phyloP scores from a whole-genome alignment of 192 early-diverging fungal species.

The Coemansia sp. region DNA sequence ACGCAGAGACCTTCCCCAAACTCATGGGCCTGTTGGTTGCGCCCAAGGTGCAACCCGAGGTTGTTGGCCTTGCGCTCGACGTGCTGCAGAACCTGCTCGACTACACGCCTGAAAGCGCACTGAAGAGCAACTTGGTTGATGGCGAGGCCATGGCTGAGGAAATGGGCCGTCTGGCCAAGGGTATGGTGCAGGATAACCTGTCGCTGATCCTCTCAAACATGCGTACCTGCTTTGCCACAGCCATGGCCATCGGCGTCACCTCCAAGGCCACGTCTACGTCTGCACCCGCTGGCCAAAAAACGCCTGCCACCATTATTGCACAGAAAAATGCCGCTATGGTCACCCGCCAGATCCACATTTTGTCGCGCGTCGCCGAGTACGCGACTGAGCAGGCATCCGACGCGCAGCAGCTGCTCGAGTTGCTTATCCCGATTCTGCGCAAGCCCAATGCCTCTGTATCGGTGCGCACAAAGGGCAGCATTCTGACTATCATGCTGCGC shows the following conservation, averaged over 20 bases:
- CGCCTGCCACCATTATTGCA: slow-evolving; percentile 12
- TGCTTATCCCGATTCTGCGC: slow-evolving; percentile 81
- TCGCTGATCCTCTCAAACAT: slow-evolving; percentile 42
- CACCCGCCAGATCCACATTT: slow-evolving; percentile 72
- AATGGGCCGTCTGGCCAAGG: slow-evolving; percentile 4
- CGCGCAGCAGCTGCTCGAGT: slow-evolving; percentile 67
- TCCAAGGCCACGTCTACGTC: not conserved
- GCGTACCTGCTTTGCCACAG: slow-evolving; percentile 34
- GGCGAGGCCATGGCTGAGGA: slow-evolving; percentile 20
- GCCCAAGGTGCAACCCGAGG: slow-evolving; percentile 72
- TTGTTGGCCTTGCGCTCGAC: slow-evolving; percentile 65
- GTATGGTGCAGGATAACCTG: slow-evolving; percentile 23
- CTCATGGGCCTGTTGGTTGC: slow-evolving; percentile 72
- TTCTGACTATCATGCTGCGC: slow-evolving; percentile 72
- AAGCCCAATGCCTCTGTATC: slow-evolving; percentile 65
- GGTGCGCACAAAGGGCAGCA: slow-evolving; percentile 78
- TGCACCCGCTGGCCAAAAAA: slow-evolving; percentile 34
- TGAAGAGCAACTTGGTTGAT: slow-evolving; percentile 42
- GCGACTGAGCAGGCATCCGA: slow-evolving; percentile 61
- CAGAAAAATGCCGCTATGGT: slow-evolving; percentile 58
- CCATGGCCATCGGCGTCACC: not conserved
- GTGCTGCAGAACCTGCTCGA: slow-evolving; percentile 71
- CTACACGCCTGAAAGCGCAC: slow-evolving; percentile 30
- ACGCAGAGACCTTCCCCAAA: slow-evolving; percentile 61
- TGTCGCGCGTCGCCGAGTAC: slow-evolving; percentile 72